Base-by-base conservation (phyloP, 345 rosid genomes). In the Camelina sativa region DNA sequence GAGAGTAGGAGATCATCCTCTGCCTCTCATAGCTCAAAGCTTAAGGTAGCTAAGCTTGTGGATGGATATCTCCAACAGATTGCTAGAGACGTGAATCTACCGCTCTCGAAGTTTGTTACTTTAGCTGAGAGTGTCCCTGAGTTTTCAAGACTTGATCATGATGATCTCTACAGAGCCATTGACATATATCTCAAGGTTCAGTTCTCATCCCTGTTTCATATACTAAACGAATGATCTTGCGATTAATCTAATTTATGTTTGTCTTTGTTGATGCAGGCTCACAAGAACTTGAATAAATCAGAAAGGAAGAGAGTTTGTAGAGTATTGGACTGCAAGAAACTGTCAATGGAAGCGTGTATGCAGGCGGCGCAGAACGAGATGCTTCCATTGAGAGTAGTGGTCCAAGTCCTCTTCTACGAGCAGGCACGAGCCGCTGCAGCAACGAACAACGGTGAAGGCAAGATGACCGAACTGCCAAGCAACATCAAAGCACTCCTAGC, bases 151-250 rank as follows among this genome's bases (percentile, higher is more conserved):
- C 82, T 76, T 52, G 93, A 86, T 65, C 99, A 95, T 60, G 97
- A 92, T 75, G 99, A 92, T 80, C 96, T 95, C 57, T 95, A 95
- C 84, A 77, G 84, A 73, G 99, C 97, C 32, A 89, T 95, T 76
- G 99, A 92, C 88, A 87, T 89, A 79, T 95, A 86, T 78, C 99
- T 95, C 83, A 92, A 92, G 99, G 99, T 95, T 66, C 51, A 28
- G 0, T 46, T 30, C 50, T 50, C 11, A 58, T 48, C 57, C 6
- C 55, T 50, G 16, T 70, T 46, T 34, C 37, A 34, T 2, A 47
- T 7, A 37, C 38, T 22, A 6, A 19, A 60, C 4, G 6, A 22
- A 60, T 22, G 16, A 32, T 10, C 17, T 71, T 34, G 48, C 8
- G 23, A 20, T 0, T n/a, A 6, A 7, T n/a, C 51, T n/a, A 46